phyloP scores from a whole-genome alignment of 257 asterid species.

The Scutellaria barbata region DNA sequence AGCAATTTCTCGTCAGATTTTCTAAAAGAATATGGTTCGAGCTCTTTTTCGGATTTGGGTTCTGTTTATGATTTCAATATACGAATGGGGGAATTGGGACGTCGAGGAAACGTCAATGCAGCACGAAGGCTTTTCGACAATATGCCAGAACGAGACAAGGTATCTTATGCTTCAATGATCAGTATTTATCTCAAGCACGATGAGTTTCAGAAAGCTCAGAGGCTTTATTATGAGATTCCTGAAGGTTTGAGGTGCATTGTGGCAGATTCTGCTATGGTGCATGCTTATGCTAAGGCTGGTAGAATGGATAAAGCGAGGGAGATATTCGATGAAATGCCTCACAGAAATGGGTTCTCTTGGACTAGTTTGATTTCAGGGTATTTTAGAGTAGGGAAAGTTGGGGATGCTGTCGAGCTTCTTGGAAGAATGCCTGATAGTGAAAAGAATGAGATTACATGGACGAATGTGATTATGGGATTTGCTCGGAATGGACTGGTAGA shows the following conservation, averaged over 20 bases:
- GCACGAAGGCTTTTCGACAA: constrained; percentile 52
- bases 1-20: constrained; percentile 5
- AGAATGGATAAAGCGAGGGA: constrained; percentile 45
- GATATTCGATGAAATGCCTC: constrained; percentile 59
- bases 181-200: constrained; percentile 54
- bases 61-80: constrained; percentile 42
- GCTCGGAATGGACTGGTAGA: constrained; percentile 53
- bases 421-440: constrained; percentile 53
- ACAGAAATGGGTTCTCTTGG: constrained; percentile 61
- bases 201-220: constrained; percentile 54
- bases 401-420: constrained; percentile 49
- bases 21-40: constrained; percentile 9
- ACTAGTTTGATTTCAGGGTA: constrained; percentile 68
- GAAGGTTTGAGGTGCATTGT: constrained; percentile 53
- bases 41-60: not conserved
- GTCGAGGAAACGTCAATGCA: constrained; percentile 44
- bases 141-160: constrained; percentile 58
- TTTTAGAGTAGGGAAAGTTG: constrained; percentile 51
- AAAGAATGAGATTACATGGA: constrained; percentile 62
- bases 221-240: constrained; percentile 49
- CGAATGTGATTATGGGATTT: constrained; percentile 52
- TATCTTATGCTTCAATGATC: constrained; percentile 58
- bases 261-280: constrained; percentile 67
- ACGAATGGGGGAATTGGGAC: constrained; percentile 47
- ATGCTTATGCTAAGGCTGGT: constrained; percentile 64